These are phyloP conservation scores for Populus ilicifolia DNA, from an alignment of 345 rosid genomes.

Conservation along the genomic window DNA sequence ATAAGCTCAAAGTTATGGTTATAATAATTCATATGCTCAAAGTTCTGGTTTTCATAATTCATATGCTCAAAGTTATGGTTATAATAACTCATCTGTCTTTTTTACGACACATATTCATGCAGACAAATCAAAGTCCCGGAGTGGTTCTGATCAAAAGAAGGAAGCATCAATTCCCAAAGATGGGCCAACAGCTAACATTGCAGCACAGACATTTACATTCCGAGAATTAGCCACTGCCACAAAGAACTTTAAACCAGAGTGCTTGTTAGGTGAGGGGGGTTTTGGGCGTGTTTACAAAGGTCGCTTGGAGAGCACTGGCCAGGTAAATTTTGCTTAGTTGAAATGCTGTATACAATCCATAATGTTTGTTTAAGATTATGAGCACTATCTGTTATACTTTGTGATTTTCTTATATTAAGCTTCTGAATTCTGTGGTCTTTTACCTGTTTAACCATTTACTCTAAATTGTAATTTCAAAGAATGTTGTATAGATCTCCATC, in stretches of 20 bases:
- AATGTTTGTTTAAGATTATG: neutral
- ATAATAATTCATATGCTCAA: neutral
- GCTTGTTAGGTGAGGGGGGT: slow-evolving; percentile 91
- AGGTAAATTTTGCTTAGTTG: slow-evolving; percentile 41
- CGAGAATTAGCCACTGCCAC: slow-evolving; percentile 87
- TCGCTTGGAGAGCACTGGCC: slow-evolving; percentile 83
- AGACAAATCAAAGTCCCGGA: slow-evolving; percentile 78
- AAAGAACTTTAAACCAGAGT: slow-evolving; percentile 73
- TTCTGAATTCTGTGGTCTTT: neutral
- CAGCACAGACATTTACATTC: slow-evolving; percentile 92
- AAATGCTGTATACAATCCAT: neutral
- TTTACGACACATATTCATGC: slow-evolving; percentile 11
- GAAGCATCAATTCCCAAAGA: slow-evolving; percentile 68
- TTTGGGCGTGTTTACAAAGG: slow-evolving; percentile 96
- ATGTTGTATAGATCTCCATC: neutral
- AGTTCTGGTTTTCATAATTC: neutral
- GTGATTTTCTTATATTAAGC: neutral
- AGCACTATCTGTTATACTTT: neutral
- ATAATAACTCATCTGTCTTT: neutral
- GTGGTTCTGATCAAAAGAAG: slow-evolving; percentile 63
- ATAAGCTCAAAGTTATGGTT: neutral
- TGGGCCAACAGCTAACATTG: slow-evolving; percentile 64
- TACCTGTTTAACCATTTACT: neutral
- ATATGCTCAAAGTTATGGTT: neutral
- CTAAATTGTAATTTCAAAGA: neutral